A percentile compares a stretch with the other conserved stretches of the same genome.
Evolutionary conservation across 306 rosid genomes (phyloP).

Genomic region (Quercus alba): DNA sequence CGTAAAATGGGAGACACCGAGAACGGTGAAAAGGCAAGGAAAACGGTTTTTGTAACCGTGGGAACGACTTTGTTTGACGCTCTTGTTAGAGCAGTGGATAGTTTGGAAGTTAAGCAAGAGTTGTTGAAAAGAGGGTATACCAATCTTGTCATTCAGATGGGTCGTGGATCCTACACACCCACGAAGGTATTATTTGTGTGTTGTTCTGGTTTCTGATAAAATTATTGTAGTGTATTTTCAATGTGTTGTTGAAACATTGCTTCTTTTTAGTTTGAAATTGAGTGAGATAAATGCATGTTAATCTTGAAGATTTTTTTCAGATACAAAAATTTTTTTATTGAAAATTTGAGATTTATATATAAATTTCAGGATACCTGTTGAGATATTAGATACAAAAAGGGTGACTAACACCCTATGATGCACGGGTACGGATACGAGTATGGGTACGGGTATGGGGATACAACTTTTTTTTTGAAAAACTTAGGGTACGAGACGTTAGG

Average conservation of each 20-base stretch:
- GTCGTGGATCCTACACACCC: conserved; percentile 73
- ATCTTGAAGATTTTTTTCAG: neutral
- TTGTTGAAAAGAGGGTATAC: conserved; percentile 64
- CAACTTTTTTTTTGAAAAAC: too few species aligned
- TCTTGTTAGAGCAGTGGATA: conserved; percentile 61
- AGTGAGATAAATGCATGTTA: neutral
- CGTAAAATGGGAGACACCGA: conserved; percentile 38
- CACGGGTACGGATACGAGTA: too few species aligned
- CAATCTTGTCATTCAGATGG: conserved; percentile 75
- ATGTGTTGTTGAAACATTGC: too few species aligned
- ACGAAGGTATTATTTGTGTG: conserved; percentile 43
- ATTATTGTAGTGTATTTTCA: neutral
- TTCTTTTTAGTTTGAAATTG: too few species aligned
- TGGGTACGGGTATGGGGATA: too few species aligned
- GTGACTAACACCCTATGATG: neutral
- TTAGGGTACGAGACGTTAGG: too few species aligned
- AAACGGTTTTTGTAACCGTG: conserved; percentile 67
- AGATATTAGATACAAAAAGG: neutral
- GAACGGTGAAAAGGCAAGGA: conserved; percentile 19
- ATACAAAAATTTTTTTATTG: neutral
- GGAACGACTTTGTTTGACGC: conserved; percentile 92
- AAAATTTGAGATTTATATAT: neutral
- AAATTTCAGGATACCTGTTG: neutral
- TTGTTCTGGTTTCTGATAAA: neutral
- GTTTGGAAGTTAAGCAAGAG: conserved; percentile 40